Percentiles rank a stretch among this genome's conserved stretches.
Evolutionary conservation across 202 grass and related monocot genomes (phyloP).

Genomic region (Schoenoplectus triqueter): DNA sequence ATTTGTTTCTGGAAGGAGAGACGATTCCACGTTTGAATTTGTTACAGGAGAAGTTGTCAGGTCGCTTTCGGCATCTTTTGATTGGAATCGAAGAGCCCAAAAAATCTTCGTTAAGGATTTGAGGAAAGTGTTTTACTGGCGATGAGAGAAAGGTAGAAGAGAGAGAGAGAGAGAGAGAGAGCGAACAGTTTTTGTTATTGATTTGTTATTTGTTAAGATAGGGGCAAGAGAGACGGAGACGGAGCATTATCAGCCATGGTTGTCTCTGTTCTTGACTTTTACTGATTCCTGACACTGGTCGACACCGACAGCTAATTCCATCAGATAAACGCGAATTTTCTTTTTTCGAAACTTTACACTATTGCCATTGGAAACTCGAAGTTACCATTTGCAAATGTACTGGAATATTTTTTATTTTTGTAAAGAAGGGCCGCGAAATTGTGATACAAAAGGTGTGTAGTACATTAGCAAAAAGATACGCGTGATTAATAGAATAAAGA

Average conservation of each 20-base stretch:
- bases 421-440: background rate
- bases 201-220: constrained; percentile 39
- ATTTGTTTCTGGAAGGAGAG: constrained; percentile 21
- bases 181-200: constrained; percentile 1
- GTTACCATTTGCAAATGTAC: background rate
- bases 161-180: background rate
- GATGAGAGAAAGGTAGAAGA: background rate
- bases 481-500: background rate
- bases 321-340: constrained; percentile 4
- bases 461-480: background rate
- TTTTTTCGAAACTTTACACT: background rate
- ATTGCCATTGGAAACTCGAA: background rate
- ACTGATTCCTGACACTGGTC: constrained; percentile 38
- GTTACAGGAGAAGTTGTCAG: background rate
- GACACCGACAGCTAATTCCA: constrained; percentile 45
- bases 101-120: constrained; percentile 18
- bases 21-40: constrained; percentile 12
- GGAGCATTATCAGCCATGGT: constrained; percentile 26
- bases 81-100: constrained; percentile 9
- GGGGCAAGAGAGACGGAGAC: background rate
- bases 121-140: constrained; percentile 24
- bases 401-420: background rate
- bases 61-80: background rate
- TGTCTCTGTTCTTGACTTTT: constrained; percentile 39
- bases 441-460: background rate